Evolutionary conservation across 257 asterid genomes (phyloP).

Genomic region (Primulina tabacum): DNA sequence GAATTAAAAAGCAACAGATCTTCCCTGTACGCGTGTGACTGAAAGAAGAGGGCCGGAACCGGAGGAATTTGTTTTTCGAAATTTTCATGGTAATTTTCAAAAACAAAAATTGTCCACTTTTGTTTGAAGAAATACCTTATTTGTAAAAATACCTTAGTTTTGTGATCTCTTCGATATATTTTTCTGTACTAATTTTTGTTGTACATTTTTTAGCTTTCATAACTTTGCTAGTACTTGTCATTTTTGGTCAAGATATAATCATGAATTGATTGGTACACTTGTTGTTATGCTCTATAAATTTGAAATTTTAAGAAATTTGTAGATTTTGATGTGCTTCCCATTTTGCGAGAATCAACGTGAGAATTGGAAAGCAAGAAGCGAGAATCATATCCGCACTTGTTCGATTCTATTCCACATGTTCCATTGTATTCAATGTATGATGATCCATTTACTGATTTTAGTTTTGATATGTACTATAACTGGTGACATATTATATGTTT

Average conservation of each 20-base stretch:
- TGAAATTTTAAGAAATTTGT: background rate
- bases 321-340: background rate
- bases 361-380: too few species aligned
- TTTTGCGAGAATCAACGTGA: too few species aligned
- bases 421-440: too few species aligned
- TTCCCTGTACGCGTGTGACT: constrained; percentile 25
- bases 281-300: constrained; percentile 19
- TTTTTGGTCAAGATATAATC: constrained; percentile 15
- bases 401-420: too few species aligned
- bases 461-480: too few species aligned
- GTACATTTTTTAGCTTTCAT: background rate
- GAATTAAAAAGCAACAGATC: constrained; percentile 34
- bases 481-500: too few species aligned
- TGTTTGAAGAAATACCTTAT: too few species aligned
- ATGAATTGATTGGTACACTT: constrained; percentile 23
- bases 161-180: background rate
- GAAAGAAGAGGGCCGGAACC: constrained; percentile 18
- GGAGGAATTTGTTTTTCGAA: background rate
- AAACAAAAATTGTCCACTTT: too few species aligned
- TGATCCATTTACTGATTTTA: too few species aligned
- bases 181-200: background rate
- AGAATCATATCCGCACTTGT: too few species aligned
- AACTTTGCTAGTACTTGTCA: background rate
- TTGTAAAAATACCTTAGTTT: background rate
- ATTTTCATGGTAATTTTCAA: too few species aligned